A percentile compares a stretch with the other conserved stretches of the same genome.
These are phyloP conservation scores for Begonia loranthoides DNA, from an alignment of 306 rosid genomes.

Conservation along the genomic window DNA sequence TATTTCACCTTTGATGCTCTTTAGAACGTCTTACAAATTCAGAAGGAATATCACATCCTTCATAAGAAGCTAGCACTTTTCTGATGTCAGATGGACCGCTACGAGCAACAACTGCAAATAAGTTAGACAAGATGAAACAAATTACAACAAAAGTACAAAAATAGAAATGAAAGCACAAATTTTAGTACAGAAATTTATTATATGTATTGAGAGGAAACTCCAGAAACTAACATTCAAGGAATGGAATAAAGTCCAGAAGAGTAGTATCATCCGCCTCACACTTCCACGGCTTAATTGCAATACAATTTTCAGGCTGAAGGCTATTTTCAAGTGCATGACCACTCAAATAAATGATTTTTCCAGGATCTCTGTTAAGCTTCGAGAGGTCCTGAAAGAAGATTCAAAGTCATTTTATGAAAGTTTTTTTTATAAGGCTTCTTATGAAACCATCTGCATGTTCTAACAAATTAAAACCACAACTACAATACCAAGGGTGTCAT, in stretches of 20 bases:
- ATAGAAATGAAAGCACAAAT: too few species aligned
- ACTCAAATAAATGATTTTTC: conserved; percentile 69
- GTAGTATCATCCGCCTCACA: conserved; percentile 63
- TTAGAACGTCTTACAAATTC: conserved; percentile 83
- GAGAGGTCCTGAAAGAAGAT: conserved; percentile 59
- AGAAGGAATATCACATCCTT: conserved; percentile 68
- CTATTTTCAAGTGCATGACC: conserved; percentile 83
- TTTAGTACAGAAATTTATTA: too few species aligned
- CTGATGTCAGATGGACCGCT: conserved; percentile 83
- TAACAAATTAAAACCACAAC: too few species aligned
- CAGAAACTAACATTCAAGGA: conserved; percentile 70
- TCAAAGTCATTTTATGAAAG: too few species aligned
- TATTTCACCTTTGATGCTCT: conserved; percentile 53
- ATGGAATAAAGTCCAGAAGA: conserved; percentile 86
- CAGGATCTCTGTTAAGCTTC: conserved; percentile 85
- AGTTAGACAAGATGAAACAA: conserved; percentile 8
- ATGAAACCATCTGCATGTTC: too few species aligned
- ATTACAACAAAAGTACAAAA: background rate
- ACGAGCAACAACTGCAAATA: conserved; percentile 74
- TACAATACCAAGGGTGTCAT: too few species aligned
- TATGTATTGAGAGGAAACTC: conserved; percentile 1
- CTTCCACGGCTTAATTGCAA: conserved; percentile 70
- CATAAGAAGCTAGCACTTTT: conserved; percentile 69
- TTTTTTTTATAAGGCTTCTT: too few species aligned
- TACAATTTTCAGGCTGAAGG: conserved; percentile 77